Conservation (phyloP, 1,139 yeast genomes). For the Geotrichum bryndzae region DNA sequence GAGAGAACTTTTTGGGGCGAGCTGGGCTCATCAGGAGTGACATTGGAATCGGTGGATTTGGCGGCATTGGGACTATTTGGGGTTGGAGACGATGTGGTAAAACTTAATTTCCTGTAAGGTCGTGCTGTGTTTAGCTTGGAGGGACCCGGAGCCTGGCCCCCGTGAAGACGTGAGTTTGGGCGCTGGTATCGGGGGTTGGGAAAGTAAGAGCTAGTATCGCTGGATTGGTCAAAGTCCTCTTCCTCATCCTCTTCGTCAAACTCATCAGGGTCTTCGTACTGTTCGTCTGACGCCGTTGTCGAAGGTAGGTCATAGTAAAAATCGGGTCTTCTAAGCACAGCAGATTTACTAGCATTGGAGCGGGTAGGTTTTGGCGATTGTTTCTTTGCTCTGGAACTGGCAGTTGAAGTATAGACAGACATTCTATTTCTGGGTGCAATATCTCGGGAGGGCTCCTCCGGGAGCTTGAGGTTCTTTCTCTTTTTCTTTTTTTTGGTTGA, state of each 20-base stretch:
- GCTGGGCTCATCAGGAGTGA: neutral
- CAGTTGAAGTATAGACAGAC: neutral
- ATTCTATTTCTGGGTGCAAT: neutral
- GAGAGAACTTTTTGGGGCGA: neutral
- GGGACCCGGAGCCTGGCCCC: neutral
- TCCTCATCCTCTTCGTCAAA: constrained; percentile 9
- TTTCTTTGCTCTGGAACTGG: neutral
- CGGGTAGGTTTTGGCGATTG: neutral
- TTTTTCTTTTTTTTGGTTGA: neutral
- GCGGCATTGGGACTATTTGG: neutral
- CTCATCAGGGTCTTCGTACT: constrained; percentile 10
- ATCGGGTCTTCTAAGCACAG: neutral
- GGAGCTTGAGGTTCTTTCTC: neutral
- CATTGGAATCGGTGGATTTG: neutral
- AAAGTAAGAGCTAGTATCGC: constrained; percentile 9
- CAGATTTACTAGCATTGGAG: neutral
- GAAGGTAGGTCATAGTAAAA: neutral
- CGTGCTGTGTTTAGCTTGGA: neutral
- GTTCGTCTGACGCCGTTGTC: constrained; percentile 7
- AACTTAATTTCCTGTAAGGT: constrained; percentile 1
- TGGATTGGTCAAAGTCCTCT: constrained; percentile 1
- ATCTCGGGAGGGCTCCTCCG: neutral
- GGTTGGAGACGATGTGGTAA: neutral
- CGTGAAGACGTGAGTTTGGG: neutral
- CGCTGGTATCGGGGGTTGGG: neutral